Conservation (phyloP, 179 eudicot species). For the Drosera spatulata region DNA sequence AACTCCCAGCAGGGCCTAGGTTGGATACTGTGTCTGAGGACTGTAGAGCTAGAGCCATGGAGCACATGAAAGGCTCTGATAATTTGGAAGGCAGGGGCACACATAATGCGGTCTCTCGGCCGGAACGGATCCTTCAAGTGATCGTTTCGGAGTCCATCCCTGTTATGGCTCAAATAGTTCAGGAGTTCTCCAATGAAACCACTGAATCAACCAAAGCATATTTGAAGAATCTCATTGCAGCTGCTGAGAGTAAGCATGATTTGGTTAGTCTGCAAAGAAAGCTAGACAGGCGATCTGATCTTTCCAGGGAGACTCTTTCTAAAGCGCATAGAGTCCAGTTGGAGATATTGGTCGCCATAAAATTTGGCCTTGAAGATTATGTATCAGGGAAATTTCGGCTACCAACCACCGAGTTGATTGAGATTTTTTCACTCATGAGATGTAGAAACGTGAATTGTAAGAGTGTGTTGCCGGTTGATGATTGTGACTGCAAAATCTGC, state of each 20-base stretch:
- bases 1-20: slow-evolving; percentile 59
- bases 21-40: slow-evolving; percentile 40
- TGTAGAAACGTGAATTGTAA: slow-evolving; percentile 68
- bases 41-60: slow-evolving; percentile 38
- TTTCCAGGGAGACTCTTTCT: slow-evolving; percentile 47
- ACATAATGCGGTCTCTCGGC: slow-evolving; percentile 27
- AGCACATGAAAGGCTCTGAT: slow-evolving; percentile 27
- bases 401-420: slow-evolving; percentile 37
- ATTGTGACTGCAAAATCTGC: slow-evolving; percentile 87
- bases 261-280: slow-evolving; percentile 39
- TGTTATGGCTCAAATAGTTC: slow-evolving; percentile 45
- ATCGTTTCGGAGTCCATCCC: slow-evolving; percentile 47
- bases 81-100: slow-evolving; percentile 28
- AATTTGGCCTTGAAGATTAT: slow-evolving; percentile 54
- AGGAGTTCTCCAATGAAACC: slow-evolving; percentile 55
- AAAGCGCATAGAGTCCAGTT: slow-evolving; percentile 44
- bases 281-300: slow-evolving; percentile 51
- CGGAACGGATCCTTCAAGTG: slow-evolving; percentile 49
- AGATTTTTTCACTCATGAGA: slow-evolving; percentile 54
- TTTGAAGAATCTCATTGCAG: slow-evolving; percentile 32
- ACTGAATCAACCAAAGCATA: slow-evolving; percentile 53
- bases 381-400: slow-evolving; percentile 27
- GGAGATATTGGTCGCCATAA: slow-evolving; percentile 59
- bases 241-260: slow-evolving; percentile 39
- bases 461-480: slow-evolving; percentile 60